phyloP scores from a whole-genome alignment of 169 alveolate genomes.

The Plasmodium gallinaceum region DNA sequence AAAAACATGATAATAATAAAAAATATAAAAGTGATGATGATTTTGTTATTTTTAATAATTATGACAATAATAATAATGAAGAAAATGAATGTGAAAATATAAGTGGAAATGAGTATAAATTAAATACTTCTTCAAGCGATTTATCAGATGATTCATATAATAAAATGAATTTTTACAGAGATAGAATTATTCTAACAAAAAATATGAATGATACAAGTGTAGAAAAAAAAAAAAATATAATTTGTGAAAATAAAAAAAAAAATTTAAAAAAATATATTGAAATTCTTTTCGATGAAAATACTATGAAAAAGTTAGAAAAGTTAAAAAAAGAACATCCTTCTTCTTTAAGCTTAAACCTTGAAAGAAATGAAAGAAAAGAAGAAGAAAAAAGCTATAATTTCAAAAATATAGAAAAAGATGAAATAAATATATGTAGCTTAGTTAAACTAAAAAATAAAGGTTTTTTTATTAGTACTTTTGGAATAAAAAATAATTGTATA shows the following conservation, averaged over 20 bases:
- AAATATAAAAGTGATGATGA: background rate
- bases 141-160: constrained; percentile 29
- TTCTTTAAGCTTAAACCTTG: constrained; percentile 25
- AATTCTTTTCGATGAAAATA: constrained; percentile 8
- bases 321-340: constrained; percentile 18
- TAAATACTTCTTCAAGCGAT: constrained; percentile 36
- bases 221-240: background rate
- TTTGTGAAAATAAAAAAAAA: constrained; percentile 15
- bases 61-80: background rate
- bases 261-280: constrained; percentile 40
- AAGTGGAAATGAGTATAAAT: constrained; percentile 13
- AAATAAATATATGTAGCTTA: constrained; percentile 29
- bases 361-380: constrained; percentile 31
- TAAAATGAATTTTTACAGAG: constrained; percentile 56
- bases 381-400: background rate
- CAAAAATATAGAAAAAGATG: background rate
- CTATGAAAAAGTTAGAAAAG: constrained; percentile 3
- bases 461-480: constrained; percentile 25
- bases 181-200: constrained; percentile 29
- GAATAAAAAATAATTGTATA: constrained; percentile 40
- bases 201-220: background rate
- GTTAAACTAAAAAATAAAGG: constrained; percentile 28
- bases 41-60: background rate
- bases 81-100: background rate
- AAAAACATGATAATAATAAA: background rate